phyloP scores from a whole-genome alignment of 2,329 filamentous ascomycete genomes.

The Keithomyces neogunnii region DNA sequence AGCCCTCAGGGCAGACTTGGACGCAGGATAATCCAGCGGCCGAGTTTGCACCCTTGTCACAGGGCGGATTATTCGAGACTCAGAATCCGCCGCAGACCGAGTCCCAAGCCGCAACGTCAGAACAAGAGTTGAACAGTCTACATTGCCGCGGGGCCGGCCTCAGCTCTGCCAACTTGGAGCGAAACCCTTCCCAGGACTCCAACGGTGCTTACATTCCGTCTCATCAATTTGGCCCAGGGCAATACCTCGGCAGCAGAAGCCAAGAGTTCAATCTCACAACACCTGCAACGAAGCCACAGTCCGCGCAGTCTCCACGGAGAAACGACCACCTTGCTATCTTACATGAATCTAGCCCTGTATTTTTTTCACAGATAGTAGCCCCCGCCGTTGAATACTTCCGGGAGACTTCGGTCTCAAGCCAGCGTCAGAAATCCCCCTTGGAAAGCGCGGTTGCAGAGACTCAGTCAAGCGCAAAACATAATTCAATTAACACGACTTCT shows the following conservation, averaged over 20 bases:
- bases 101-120: neutral
- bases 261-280: neutral
- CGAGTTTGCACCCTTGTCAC: neutral
- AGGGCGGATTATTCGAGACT: neutral
- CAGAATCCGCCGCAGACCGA: neutral
- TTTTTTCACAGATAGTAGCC: slow-evolving; percentile 9
- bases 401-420: slow-evolving; percentile 4
- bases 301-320: neutral
- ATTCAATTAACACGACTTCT: neutral
- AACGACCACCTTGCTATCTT: neutral
- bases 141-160: neutral
- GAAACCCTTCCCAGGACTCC: neutral
- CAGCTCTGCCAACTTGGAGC: neutral
- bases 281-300: neutral
- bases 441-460: slow-evolving; percentile 5
- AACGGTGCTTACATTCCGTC: slow-evolving; percentile 12
- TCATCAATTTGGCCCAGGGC: slow-evolving; percentile 15
- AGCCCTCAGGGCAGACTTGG: slow-evolving; percentile 18
- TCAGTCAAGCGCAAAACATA: neutral
- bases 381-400: neutral
- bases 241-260: neutral
- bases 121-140: neutral
- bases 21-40: slow-evolving; percentile 6
- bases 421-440: neutral
- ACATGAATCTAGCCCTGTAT: slow-evolving; percentile 5